Evolutionary conservation across 1,139 yeast species (phyloP), one percentile per base, ranked within the genome.

Genomic region (Yarrowia galli): DNA sequence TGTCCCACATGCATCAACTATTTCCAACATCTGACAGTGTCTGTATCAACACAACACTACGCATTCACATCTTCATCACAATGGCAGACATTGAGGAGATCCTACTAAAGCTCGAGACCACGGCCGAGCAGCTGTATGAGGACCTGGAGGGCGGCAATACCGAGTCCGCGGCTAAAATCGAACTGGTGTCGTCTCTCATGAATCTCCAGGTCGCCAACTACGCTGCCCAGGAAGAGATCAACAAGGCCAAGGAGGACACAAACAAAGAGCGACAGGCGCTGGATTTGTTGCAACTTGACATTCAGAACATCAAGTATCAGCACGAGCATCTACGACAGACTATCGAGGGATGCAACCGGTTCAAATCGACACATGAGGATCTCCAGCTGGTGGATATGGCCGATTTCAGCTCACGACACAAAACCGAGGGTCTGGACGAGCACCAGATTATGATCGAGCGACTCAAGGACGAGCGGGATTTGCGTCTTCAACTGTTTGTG

Each of bases 371-470:
- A 38, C 77, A 74, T 45, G 73, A 74, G 10, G 65, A 66, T n/a
- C 65, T 78, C 12, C 76, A 76, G n/a, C 69, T 78, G 65, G 74
- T 77, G 9, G 73, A 78, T 1, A 40, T 72, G 56, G 79, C 74
- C 13, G 68, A 54, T 36, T 65, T 65, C 25, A 12, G 7, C 1
- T 23, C 46, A 6, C 9, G 66, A 46, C 78, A 79, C 2, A 74
- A 74, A n/a, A 49, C 42, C 7, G 45, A 25, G 16, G 70, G 56
- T 1, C 68, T 70, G 23, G 65, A 69, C 16, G 72, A 69, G 12
- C 79, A 77, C 65, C 71, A 69, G 36, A 68, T 77, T 20, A 76
- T 73, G 71, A 58, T 77, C 53, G 79, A 74, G 23, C 70, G 80
- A 25, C 70, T 78, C 28, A 70, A 70, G 48, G 78, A 78, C 67